Evolutionary conservation across 192 early-diverging fungal genomes (phyloP).

Genomic region (Mortierella antarctica): DNA sequence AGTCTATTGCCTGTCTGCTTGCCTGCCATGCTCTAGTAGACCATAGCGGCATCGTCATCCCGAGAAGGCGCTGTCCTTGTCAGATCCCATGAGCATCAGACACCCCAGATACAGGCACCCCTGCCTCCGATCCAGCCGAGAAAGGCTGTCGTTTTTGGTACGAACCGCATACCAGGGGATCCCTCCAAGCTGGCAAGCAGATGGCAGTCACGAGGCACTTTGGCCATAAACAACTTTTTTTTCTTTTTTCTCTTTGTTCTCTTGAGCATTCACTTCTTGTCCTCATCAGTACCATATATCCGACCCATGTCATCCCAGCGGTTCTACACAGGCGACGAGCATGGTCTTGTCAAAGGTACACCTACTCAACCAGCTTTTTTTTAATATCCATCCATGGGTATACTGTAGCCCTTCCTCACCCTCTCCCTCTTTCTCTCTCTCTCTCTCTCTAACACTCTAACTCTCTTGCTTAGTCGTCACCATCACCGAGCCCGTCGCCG

Average conservation of each 20-base stretch:
- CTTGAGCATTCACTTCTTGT: not conserved
- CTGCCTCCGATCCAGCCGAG: no score
- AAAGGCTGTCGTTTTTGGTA: no score
- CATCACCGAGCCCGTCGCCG: conserved; percentile 20
- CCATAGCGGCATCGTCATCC: no score
- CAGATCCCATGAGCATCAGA: no score
- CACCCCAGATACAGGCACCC: no score
- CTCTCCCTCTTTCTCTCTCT: not conserved
- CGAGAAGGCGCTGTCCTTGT: no score
- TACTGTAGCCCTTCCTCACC: not conserved
- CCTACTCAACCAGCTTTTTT: not conserved
- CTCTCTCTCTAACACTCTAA: not conserved
- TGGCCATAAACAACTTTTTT: conserved; percentile 20
- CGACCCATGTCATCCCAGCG: conserved; percentile 43
- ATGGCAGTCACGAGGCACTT: not conserved
- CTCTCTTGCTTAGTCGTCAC: conserved; percentile 26
- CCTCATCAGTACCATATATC: not conserved
- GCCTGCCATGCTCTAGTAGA: no score
- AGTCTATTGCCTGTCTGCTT: no score
- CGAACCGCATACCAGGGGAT: no score
- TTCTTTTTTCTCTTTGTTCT: conserved; percentile 16
- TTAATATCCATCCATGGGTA: not conserved
- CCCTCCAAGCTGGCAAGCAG: no score
- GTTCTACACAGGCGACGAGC: conserved; percentile 57
- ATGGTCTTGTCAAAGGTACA: conserved; percentile 56